phyloP scores from a whole-genome alignment of 2,329 filamentous ascomycete species.

The Lasiodiplodia hormozganensis region DNA sequence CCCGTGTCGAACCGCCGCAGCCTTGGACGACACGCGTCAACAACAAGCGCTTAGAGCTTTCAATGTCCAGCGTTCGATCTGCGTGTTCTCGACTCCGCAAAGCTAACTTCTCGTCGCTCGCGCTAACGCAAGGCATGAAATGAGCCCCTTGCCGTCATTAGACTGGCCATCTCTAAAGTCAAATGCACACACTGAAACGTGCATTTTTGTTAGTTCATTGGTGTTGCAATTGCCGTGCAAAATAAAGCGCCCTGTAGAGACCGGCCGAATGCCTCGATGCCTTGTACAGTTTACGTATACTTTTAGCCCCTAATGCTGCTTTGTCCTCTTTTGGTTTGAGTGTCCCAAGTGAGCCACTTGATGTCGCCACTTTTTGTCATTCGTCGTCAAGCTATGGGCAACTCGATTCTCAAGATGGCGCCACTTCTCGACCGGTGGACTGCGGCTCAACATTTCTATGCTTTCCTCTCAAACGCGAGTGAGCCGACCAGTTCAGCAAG shows the following conservation, averaged over 20 bases:
- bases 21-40: conserved; percentile 1
- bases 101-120: neutral
- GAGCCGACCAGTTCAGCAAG: conserved; percentile 5
- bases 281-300: neutral
- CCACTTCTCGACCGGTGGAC: conserved; percentile 11
- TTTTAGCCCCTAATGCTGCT: neutral
- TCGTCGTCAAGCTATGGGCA: neutral
- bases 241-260: neutral
- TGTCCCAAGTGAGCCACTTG: neutral
- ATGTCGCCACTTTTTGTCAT: conserved; percentile 10
- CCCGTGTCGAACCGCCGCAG: neutral
- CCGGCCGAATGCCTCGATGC: neutral
- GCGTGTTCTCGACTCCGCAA: neutral
- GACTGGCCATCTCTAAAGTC: neutral
- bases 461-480: conserved; percentile 10
- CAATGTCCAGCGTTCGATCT: neutral
- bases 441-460: neutral
- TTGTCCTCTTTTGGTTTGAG: neutral
- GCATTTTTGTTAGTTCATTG: neutral
- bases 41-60: conserved; percentile 18
- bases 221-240: conserved; percentile 1
- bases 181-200: neutral
- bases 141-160: neutral
- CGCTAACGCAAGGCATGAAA: conserved; percentile 1
- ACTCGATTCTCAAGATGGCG: neutral